Conservation (phyloP, 805 yeast genomes). For the Wickerhamiella sorbophila region DNA sequence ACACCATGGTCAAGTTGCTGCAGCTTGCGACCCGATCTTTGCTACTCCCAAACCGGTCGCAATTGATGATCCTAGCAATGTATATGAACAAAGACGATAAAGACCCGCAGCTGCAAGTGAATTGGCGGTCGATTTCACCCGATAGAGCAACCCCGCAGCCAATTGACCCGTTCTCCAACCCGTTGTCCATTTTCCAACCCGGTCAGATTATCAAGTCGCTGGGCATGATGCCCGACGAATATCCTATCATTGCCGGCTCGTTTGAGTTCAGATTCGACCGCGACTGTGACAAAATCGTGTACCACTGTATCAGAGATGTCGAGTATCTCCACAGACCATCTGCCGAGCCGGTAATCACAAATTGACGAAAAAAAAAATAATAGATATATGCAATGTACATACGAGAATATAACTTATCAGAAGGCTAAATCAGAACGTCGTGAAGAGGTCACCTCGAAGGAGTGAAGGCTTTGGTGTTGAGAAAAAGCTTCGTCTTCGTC, state of each 20-base stretch:
- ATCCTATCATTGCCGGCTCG: conserved; percentile 25
- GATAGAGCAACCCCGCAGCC: conserved; percentile 2
- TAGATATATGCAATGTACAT: not conserved
- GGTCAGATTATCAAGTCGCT: conserved; percentile 18
- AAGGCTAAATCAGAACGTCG: not conserved
- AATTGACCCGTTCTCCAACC: conserved; percentile 3
- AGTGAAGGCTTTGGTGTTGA: not conserved
- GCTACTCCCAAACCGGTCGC: conserved; percentile 20
- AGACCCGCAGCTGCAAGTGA: conserved; percentile 8
- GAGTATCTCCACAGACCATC: conserved; percentile 23
- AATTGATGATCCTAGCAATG: conserved; percentile 15
- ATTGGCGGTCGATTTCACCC: conserved; percentile 17
- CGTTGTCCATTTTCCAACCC: conserved; percentile 8
- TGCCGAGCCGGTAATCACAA: conserved; percentile 6
- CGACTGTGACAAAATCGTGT: conserved; percentile 17
- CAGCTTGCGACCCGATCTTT: conserved; percentile 20
- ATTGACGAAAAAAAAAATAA: not conserved
- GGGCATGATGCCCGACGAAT: conserved; percentile 23
- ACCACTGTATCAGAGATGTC: conserved; percentile 23
- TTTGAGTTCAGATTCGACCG: conserved; percentile 23
- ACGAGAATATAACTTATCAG: not conserved
- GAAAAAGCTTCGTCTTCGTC: conserved; percentile 1
- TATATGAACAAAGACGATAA: conserved; percentile 7
- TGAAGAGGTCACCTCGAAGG: too few relatives aligned
- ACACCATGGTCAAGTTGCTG: conserved; percentile 18